Percentiles rank a stretch among this genome's conserved stretches.
phyloP scores from a whole-genome alignment of 371 early-diverging fungal genomes.

The Apophysomyces trapeziformis region DNA sequence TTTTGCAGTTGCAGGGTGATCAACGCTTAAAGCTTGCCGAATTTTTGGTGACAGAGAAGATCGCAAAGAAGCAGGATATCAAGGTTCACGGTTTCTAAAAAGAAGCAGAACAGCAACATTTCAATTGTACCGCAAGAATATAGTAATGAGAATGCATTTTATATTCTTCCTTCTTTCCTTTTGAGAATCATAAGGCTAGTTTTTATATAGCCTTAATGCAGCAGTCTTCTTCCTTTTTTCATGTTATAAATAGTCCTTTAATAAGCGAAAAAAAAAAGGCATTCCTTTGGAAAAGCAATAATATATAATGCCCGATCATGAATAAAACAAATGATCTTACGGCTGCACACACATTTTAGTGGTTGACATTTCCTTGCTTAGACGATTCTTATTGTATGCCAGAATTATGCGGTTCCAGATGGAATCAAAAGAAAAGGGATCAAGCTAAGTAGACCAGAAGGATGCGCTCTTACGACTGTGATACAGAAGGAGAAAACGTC shows the following conservation, averaged over 20 bases:
- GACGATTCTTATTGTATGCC: too few relatives aligned
- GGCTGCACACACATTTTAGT: too few relatives aligned
- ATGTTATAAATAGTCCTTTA: too few relatives aligned
- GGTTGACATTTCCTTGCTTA: too few relatives aligned
- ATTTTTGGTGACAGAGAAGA: conserved; percentile 76
- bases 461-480: too few relatives aligned
- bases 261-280: background rate
- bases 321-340: too few relatives aligned
- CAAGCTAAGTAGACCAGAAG: too few relatives aligned
- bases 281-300: background rate
- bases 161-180: background rate
- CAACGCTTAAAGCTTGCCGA: conserved; percentile 83
- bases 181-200: background rate
- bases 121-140: conserved; percentile 2
- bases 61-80: conserved; percentile 81
- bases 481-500: too few relatives aligned
- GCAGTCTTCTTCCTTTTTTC: background rate
- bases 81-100: conserved; percentile 95
- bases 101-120: background rate
- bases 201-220: background rate
- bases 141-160: background rate
- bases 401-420: too few relatives aligned
- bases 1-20: conserved; percentile 96
- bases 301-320: background rate
- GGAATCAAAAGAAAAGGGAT: too few relatives aligned